Base-by-base conservation (phyloP, 177 flowering plant genomes). In the Vitis hybrid region DNA sequence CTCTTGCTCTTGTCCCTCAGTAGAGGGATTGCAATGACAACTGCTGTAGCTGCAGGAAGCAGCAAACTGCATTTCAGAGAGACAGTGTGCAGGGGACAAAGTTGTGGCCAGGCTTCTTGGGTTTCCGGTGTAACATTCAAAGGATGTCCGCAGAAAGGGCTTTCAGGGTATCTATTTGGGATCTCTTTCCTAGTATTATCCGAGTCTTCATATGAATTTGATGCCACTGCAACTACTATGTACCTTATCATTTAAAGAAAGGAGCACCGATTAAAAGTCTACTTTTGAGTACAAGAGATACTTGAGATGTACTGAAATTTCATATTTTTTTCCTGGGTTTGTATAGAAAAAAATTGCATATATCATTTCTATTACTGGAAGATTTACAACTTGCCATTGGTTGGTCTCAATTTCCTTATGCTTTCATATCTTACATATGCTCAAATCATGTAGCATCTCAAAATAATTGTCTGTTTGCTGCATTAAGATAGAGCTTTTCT, bases 11-110 rank as follows among this genome's bases (percentile, higher is more conserved):
- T 15, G 40, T 35, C 12, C 11, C 30, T 40, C 56, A 6, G 49
- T 48, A 54, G 72, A 66, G 55, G 54, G 49, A 72, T 68, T 68
- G 71, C 58, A 61, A 89, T 88, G 94, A 73, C 90, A 54, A 78
- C 85, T 3, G 74, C 88, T 70, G 49, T 88, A 58, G 87, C 85
- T 40, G 72, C 83, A 5, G 80, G 93, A 65, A 84, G 78, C 46
- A 67, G 85, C 75, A 74, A 52, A 9, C 65, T 90, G 75, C 75
- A 78, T 30, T 76, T 75, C 46, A 60, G 69, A 60, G 80, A 71
- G 66, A 70, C 65, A 0, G 15, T 61, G 55, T 65, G 68, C 77
- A 76, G 54, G 75, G 72, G 74, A 67, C 82, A 74, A 64, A 76
- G 81, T 74, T 73, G 72, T 64, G 72, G 82, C 68, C 83, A 77